These are phyloP conservation scores for Sporothrix dimorphospora DNA, from an alignment of 2,329 filamentous ascomycete species.

Conservation along the genomic window DNA sequence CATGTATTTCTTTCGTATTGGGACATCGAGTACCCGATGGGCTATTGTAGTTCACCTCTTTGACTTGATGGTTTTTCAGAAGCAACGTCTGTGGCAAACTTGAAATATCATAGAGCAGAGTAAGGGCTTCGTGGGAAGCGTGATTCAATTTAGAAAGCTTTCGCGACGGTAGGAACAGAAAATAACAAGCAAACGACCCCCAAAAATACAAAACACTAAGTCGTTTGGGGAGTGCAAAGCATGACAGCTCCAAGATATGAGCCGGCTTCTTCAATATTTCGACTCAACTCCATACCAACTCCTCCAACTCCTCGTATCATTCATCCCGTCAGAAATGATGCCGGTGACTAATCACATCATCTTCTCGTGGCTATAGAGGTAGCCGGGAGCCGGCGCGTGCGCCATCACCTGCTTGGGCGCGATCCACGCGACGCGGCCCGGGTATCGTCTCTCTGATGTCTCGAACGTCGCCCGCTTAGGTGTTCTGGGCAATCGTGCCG, in stretches of 20 bases:
- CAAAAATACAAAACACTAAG: neutral
- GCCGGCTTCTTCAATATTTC: neutral
- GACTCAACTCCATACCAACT: neutral
- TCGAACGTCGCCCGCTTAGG: conserved; percentile 14
- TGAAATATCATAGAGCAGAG: neutral
- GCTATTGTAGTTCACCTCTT: neutral
- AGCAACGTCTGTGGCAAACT: neutral
- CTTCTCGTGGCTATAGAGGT: neutral
- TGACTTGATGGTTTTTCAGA: neutral
- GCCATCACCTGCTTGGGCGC: neutral
- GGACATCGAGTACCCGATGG: neutral
- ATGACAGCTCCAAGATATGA: neutral
- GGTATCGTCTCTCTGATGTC: neutral
- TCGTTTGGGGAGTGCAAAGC: neutral
- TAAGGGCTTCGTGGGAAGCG: neutral
- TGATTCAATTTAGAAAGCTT: neutral
- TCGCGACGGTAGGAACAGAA: neutral
- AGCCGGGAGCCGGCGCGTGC: neutral
- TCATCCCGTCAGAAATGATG: too few relatives aligned
- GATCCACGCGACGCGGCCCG: neutral
- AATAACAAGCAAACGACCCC: neutral
- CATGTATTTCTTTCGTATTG: neutral
- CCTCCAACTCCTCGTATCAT: neutral
- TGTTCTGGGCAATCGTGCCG: conserved; percentile 33
- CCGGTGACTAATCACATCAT: neutral